A percentile compares a stretch with the other conserved stretches of the same genome.
Evolutionary conservation across 1,139 yeast genomes (phyloP).

Genomic region (Pichia sp.): DNA sequence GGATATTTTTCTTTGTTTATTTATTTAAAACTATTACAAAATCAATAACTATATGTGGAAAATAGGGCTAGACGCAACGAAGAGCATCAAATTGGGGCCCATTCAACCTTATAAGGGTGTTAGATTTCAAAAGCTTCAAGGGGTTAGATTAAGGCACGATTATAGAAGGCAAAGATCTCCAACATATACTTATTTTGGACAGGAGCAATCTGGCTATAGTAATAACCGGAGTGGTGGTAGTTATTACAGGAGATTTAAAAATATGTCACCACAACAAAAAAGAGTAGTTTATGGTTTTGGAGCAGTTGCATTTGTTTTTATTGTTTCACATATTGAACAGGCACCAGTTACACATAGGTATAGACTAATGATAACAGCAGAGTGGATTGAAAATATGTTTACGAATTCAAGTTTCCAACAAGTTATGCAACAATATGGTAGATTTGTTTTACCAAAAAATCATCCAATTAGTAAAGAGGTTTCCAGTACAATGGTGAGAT

Average conservation of each 20-base stretch:
- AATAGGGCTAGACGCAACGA: neutral
- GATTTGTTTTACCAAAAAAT: constrained; percentile 41
- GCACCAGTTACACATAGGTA: constrained; percentile 79
- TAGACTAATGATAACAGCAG: constrained; percentile 69
- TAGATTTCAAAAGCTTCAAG: neutral
- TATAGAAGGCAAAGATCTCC: neutral
- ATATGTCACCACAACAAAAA: constrained; percentile 12
- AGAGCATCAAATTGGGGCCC: neutral
- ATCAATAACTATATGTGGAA: neutral
- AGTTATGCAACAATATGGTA: constrained; percentile 44
- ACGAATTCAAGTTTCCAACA: constrained; percentile 67
- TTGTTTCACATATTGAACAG: constrained; percentile 59
- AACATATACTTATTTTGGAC: neutral
- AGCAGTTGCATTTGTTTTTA: constrained; percentile 37
- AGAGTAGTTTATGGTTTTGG: constrained; percentile 15
- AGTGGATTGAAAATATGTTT: constrained; percentile 55
- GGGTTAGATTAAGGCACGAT: neutral
- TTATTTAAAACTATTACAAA: neutral
- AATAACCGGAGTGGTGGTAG: neutral
- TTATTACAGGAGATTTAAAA: constrained; percentile 5
- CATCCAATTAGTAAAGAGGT: constrained; percentile 57
- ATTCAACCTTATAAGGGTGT: neutral
- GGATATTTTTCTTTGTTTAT: neutral
- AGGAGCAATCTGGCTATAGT: neutral
- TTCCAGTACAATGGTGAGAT: constrained; percentile 50